Base-by-base conservation (phyloP, 2,329 filamentous ascomycete genomes). In the Venturia asperata region DNA sequence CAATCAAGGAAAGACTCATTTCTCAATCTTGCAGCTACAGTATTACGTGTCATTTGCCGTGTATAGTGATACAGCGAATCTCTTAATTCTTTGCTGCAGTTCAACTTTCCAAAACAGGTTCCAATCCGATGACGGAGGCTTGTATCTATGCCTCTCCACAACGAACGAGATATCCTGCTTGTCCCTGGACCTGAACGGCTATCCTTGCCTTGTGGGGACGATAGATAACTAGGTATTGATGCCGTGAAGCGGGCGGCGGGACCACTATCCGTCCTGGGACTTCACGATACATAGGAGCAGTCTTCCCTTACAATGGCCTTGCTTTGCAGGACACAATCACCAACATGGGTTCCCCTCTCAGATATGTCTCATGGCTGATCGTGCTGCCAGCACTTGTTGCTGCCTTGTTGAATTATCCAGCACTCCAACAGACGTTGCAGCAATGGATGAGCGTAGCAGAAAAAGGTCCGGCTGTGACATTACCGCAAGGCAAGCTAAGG, bases 101-200 rank as follows among this genome's bases (percentile, higher is more conserved):
- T n/a, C n/a, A n/a, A n/a, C n/a, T n/a, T n/a, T n/a, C n/a, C n/a
- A n/a, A 15, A 15, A 41, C 9, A 9, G 39, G 39, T 2, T 41
- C 42, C 2, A n/a, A 11, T 49, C n/a, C 45, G n/a, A 49, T 49
- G n/a, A 11, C 45, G 45, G 19, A 10, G 2, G 9, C 11, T n/a
- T 49, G 19, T 49, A 49, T 49, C 45, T 49, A n/a, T 49, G 24
- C 21, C 47, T 27, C 47, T 21, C 47, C 47, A 52, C 47, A 52
- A 9, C 47, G 21, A 52, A 52, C 24, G 47, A 10, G 21, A 30
- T 52, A 27, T 52, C 47, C 21, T 27, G 47, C 21, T 15, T 52
- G 24, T 27, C 24, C 21, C 10, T 52, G 21, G 13, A 21, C 24
- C 21, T 9, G n/a, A 52, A 52, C 47, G 47, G 24, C 9, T 27